Conservation (phyloP, 352 stramenopile genomes). For the Globisporangium ultimum region DNA sequence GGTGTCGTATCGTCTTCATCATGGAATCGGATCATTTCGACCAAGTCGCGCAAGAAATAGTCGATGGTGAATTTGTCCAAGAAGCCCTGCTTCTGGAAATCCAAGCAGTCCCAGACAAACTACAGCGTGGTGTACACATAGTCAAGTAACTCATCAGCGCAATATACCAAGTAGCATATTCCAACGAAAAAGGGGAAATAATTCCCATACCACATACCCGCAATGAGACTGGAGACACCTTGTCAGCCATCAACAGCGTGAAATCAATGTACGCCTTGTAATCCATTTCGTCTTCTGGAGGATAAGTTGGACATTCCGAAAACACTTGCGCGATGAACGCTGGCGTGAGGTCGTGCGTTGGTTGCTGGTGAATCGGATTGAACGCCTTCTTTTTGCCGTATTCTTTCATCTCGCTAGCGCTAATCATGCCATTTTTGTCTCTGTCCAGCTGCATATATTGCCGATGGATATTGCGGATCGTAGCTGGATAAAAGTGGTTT, state of each 20-base stretch:
- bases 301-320: slow-evolving; percentile 40
- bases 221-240: slow-evolving; percentile 28
- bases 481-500: slow-evolving; percentile 32
- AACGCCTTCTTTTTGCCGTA: slow-evolving; percentile 74
- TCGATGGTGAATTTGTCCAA: slow-evolving; percentile 60
- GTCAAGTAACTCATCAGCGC: background rate
- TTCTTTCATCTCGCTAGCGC: slow-evolving; percentile 34
- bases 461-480: slow-evolving; percentile 40
- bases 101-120: slow-evolving; percentile 70
- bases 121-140: slow-evolving; percentile 13
- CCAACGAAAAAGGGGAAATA: background rate
- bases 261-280: slow-evolving; percentile 66
- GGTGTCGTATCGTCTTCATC: slow-evolving; percentile 20
- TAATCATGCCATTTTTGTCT: slow-evolving; percentile 60
- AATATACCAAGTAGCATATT: no score
- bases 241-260: slow-evolving; percentile 47
- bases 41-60: slow-evolving; percentile 54
- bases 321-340: slow-evolving; percentile 58
- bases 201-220: slow-evolving; percentile 22
- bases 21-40: slow-evolving; percentile 37
- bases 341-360: slow-evolving; percentile 54
- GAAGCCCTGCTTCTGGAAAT: slow-evolving; percentile 65
- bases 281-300: slow-evolving; percentile 47
- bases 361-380: slow-evolving; percentile 35
- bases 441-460: slow-evolving; percentile 67